Conservation (phyloP, 2,329 filamentous ascomycete genomes). For the Metarhizium humberi region DNA sequence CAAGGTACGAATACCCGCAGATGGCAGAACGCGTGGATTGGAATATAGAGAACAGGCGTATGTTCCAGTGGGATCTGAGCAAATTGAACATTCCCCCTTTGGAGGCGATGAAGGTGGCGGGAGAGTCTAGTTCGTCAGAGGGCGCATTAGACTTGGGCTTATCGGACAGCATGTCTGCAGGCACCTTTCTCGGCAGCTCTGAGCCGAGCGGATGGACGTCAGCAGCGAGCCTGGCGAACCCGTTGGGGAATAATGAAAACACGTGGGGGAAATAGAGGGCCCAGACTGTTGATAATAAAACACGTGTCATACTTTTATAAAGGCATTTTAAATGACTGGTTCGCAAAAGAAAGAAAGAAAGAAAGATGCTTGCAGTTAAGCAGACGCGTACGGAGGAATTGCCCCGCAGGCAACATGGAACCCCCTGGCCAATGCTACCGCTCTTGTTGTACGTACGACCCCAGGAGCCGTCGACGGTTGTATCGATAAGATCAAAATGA, state of each 20-base stretch:
- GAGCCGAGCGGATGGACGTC: conserved; percentile 4
- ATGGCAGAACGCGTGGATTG: not conserved
- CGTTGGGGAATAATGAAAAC: not conserved
- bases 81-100: not conserved
- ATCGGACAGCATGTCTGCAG: not conserved
- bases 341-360: too few relatives aligned
- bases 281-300: too few relatives aligned
- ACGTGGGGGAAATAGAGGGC: not conserved
- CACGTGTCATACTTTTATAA: too few relatives aligned
- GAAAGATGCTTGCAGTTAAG: too few relatives aligned
- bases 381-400: too few relatives aligned
- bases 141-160: not conserved
- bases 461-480: not conserved
- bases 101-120: not conserved
- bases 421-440: not conserved
- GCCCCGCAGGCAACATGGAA: too few relatives aligned
- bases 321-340: too few relatives aligned
- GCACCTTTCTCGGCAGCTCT: not conserved
- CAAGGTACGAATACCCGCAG: not conserved
- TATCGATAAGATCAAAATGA: conserved; percentile 10
- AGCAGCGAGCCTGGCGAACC: not conserved
- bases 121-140: not conserved
- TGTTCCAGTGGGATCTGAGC: not conserved
- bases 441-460: not conserved
- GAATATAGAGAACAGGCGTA: not conserved